Conservation (phyloP, 2,329 filamentous ascomycete species). For the Hirsutella minnesotensis region DNA sequence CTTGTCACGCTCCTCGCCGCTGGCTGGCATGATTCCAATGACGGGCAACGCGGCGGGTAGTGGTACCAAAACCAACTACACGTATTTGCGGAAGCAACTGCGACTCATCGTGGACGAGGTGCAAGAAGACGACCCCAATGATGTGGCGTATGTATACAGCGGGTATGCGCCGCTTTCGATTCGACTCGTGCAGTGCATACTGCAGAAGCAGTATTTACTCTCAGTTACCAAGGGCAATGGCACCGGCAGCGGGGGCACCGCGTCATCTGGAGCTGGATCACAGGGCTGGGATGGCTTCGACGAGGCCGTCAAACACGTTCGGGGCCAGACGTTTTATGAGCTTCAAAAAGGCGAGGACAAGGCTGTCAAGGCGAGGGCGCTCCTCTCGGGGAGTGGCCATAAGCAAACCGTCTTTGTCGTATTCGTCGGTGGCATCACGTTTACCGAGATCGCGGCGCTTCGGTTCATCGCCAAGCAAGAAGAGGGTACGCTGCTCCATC, state of each 20-base stretch:
- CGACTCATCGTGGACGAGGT: slow-evolving; percentile 92
- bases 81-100: slow-evolving; percentile 72
- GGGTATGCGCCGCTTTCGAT: slow-evolving; percentile 91
- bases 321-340: slow-evolving; percentile 84
- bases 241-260: slow-evolving; percentile 15
- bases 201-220: slow-evolving; percentile 79
- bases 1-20: slow-evolving; percentile 61
- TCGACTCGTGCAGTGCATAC: slow-evolving; percentile 78
- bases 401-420: slow-evolving; percentile 92
- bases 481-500: slow-evolving; percentile 41
- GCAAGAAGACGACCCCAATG: slow-evolving; percentile 85
- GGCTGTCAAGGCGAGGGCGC: slow-evolving; percentile 72
- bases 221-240: slow-evolving; percentile 55
- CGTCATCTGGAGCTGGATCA: slow-evolving; percentile 40
- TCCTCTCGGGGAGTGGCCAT: slow-evolving; percentile 66
- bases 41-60: slow-evolving; percentile 39
- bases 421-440: slow-evolving; percentile 92
- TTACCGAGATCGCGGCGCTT: slow-evolving; percentile 88
- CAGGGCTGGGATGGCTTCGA: slow-evolving; percentile 92
- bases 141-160: slow-evolving; percentile 95
- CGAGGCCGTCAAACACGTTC: slow-evolving; percentile 76
- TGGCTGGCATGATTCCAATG: slow-evolving; percentile 73
- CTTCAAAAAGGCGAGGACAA: slow-evolving; percentile 88
- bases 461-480: slow-evolving; percentile 81
- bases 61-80: slow-evolving; percentile 79